Base-by-base conservation (phyloP, 805 yeast species). In the Sugiyamaella lignohabitans region DNA sequence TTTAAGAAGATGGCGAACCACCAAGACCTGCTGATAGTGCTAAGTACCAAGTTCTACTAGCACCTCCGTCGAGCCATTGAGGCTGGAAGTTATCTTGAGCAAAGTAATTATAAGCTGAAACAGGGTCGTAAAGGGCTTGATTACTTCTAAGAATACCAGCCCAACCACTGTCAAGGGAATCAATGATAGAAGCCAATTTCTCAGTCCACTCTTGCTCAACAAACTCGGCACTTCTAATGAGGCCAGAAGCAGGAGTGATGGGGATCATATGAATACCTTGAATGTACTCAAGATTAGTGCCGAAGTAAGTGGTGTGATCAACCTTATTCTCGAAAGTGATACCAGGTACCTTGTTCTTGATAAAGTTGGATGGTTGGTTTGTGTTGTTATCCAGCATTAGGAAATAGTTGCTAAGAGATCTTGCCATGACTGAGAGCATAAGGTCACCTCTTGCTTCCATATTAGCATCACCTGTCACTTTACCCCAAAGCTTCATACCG, bases 231-330 rank as follows among this genome's bases (percentile, higher is more conserved):
- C 66, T 59, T 54, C 89, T 69, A 32, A 80, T 71, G 46, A 68
- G 72, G 1, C 79, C 72, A 16, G 83, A 76, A 14, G 73, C 73
- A 1, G 86, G 84, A 0, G 86, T 81, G 38, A 80, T 67, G 22
- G 91, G 91, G 38, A 84, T 62, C 89, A 84, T 84, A 57, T 84
- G 88, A 49, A 84, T 84, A 6, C 93, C 93, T 59, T 84, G 88
- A 43, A 82, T 82, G 59, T 79, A 84, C 61, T 82, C 83, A 23
- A 69, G 63, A 49, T 76, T 70, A 48, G 71, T 65, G 2, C 89
- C 89, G 56, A 84, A 84, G 61, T 76, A 84, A 2, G 91, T 84
- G 4, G 87, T 77, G 68, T 82, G 81, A 57, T 80, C 87, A 42
- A 80, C 67, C 59, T 84, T 82, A 66, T 83, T 83, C 63, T 84